Conservation (phyloP, 805 yeast genomes). For the Helenozyma rhizophorensis region DNA sequence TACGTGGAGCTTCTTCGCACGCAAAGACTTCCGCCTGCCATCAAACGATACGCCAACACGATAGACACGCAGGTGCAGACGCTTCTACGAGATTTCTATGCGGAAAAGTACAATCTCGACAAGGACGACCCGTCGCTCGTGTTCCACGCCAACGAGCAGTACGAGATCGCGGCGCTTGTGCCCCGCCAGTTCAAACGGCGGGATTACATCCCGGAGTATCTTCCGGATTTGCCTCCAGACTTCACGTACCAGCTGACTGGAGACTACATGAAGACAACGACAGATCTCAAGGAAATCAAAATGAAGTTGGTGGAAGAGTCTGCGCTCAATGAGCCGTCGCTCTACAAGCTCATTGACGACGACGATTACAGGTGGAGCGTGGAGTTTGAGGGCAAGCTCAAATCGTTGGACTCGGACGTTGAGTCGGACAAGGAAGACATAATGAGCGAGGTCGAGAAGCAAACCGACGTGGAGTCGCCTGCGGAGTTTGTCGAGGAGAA, state of each 20-base stretch:
- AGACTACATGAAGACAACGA: constrained; percentile 52
- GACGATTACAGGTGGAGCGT: constrained; percentile 28
- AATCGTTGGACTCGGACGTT: constrained; percentile 12
- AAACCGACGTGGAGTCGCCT: constrained; percentile 5
- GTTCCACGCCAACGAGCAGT: constrained; percentile 50
- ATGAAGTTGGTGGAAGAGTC: constrained; percentile 77
- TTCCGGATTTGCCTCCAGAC: constrained; percentile 91
- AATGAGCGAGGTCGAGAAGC: constrained; percentile 17
- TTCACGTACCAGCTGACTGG: constrained; percentile 85
- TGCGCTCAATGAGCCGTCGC: constrained; percentile 71
- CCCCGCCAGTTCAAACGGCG: constrained; percentile 43
- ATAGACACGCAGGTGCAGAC: constrained; percentile 6
- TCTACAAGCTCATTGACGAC: constrained; percentile 52
- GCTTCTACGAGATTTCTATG: constrained; percentile 12
- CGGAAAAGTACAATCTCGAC: constrained; percentile 20
- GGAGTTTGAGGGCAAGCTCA: constrained; percentile 24
- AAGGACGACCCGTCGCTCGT: constrained; percentile 42
- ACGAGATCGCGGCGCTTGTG: constrained; percentile 50
- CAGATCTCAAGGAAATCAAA: constrained; percentile 68
- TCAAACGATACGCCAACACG: constrained; percentile 3
- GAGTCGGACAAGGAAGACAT: constrained; percentile 18
- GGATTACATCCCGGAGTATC: constrained; percentile 61
- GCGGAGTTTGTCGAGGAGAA: background rate
- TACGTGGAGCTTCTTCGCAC: constrained; percentile 27
- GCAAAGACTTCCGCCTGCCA: constrained; percentile 1